Percentiles rank a stretch among this genome's conserved stretches.
phyloP scores from a whole-genome alignment of 2,329 filamentous ascomycete genomes.

The Teratosphaeria zuluensis region DNA sequence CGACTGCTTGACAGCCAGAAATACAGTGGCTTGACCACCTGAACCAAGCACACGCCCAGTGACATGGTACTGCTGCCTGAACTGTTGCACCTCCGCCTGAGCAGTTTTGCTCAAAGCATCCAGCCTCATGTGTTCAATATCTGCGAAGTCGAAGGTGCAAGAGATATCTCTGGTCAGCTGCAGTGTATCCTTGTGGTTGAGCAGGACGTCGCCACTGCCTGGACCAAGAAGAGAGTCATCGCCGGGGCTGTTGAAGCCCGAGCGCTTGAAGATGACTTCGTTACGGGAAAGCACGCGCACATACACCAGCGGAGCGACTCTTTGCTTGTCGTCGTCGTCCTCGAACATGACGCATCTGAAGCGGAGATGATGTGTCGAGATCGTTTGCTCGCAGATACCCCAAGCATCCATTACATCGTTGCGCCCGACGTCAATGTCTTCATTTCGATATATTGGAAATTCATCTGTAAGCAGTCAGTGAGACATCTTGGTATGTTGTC shows the following conservation, averaged over 20 bases:
- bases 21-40: slow-evolving; percentile 46
- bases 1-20: slow-evolving; percentile 43
- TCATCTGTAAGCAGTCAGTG: not conserved
- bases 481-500: not conserved
- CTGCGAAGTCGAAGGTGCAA: slow-evolving; percentile 16
- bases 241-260: slow-evolving; percentile 17
- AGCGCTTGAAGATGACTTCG: slow-evolving; percentile 28
- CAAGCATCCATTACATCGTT: slow-evolving; percentile 14
- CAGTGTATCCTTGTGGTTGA: slow-evolving; percentile 35
- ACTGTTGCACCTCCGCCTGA: slow-evolving; percentile 23
- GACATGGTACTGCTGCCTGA: slow-evolving; percentile 41
- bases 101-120: slow-evolving; percentile 1
- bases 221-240: slow-evolving; percentile 19
- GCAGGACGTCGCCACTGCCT: slow-evolving; percentile 29
- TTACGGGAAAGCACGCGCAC: slow-evolving; percentile 38
- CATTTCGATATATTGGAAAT: slow-evolving; percentile 3
- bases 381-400: slow-evolving; percentile 21
- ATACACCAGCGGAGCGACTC: slow-evolving; percentile 38
- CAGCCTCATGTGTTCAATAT: slow-evolving; percentile 1
- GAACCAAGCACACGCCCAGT: slow-evolving; percentile 43
- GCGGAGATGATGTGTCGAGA: slow-evolving; percentile 38
- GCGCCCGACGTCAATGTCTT: slow-evolving; percentile 23
- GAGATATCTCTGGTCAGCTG: slow-evolving; percentile 20
- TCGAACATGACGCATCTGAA: slow-evolving; percentile 40
- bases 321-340: slow-evolving; percentile 20